phyloP scores from a whole-genome alignment of 805 yeast genomes.

The Metschnikowia chrysomelidarum region DNA sequence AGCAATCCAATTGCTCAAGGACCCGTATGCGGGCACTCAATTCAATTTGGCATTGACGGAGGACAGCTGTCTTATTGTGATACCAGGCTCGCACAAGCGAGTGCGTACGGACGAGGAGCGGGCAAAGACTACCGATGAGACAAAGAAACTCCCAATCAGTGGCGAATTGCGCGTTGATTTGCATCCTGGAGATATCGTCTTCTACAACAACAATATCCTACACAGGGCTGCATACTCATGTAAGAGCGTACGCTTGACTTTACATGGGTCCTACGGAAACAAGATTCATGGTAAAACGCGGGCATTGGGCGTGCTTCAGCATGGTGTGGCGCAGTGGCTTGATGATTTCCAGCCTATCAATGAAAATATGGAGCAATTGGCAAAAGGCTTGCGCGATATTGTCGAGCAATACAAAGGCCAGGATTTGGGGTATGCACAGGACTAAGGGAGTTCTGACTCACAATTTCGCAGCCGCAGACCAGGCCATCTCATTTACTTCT shows the following conservation, averaged over 20 bases:
- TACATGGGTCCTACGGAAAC: slow-evolving; percentile 53
- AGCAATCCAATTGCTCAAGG: slow-evolving; percentile 32
- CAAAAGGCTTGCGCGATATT: slow-evolving; percentile 27
- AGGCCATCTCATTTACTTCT: too few species aligned
- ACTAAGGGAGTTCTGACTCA: too few species aligned
- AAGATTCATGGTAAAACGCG: slow-evolving; percentile 38
- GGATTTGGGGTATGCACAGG: slow-evolving; percentile 38
- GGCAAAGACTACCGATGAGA: slow-evolving; percentile 33
- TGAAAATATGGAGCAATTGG: slow-evolving; percentile 28
- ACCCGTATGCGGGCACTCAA: slow-evolving; percentile 49
- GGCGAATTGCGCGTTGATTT: slow-evolving; percentile 42
- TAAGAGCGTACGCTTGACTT: slow-evolving; percentile 39
- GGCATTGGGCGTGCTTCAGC: slow-evolving; percentile 53
- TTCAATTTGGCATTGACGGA: slow-evolving; percentile 49
- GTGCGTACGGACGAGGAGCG: slow-evolving; percentile 46
- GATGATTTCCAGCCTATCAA: slow-evolving; percentile 32
- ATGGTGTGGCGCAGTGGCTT: slow-evolving; percentile 50
- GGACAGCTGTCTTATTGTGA: slow-evolving; percentile 47
- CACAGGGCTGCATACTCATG: slow-evolving; percentile 47
- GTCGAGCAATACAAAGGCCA: slow-evolving; percentile 32
- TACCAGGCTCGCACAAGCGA: slow-evolving; percentile 48
- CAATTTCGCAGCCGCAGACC: too few species aligned
- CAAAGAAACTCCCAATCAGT: slow-evolving; percentile 33
- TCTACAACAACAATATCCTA: slow-evolving; percentile 49
- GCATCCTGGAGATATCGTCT: slow-evolving; percentile 50